These are phyloP conservation scores for Candida ortonii DNA, from an alignment of 805 yeast genomes.

Conservation along the genomic window DNA sequence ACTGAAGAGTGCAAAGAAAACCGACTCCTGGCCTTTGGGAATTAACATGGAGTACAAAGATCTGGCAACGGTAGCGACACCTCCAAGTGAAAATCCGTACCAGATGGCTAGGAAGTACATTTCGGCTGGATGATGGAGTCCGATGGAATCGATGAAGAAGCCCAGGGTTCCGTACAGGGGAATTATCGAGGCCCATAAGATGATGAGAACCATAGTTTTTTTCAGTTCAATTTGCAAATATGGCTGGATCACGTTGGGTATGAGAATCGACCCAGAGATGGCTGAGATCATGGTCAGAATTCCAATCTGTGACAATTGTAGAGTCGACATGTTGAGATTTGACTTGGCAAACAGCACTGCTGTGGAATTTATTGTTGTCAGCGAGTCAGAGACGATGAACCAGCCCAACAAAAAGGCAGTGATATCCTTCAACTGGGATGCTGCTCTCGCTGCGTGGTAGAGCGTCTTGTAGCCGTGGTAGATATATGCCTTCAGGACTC, in stretches of 20 bases:
- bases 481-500: slow-evolving; percentile 34
- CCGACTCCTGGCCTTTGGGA: slow-evolving; percentile 72
- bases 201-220: slow-evolving; percentile 47
- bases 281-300: slow-evolving; percentile 66
- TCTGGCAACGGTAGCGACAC: slow-evolving; percentile 65
- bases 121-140: slow-evolving; percentile 61
- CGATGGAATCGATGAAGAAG: slow-evolving; percentile 51
- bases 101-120: slow-evolving; percentile 67
- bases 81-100: slow-evolving; percentile 77
- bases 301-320: slow-evolving; percentile 63
- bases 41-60: slow-evolving; percentile 66
- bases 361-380: slow-evolving; percentile 76
- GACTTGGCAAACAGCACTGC: slow-evolving; percentile 75
- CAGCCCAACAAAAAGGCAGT: slow-evolving; percentile 66
- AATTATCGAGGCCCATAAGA: slow-evolving; percentile 60
- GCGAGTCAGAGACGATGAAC: slow-evolving; percentile 73
- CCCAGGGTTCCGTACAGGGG: slow-evolving; percentile 74
- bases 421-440: slow-evolving; percentile 60
- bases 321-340: slow-evolving; percentile 64
- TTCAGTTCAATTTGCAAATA: slow-evolving; percentile 43
- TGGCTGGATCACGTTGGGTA: slow-evolving; percentile 45
- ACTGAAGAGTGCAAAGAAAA: slow-evolving; percentile 71
- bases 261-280: slow-evolving; percentile 58
- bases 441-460: slow-evolving; percentile 53
- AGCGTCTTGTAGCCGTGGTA: slow-evolving; percentile 64